Conservation (phyloP, 352 stramenopile species). For the Pythium sukuiense region DNA sequence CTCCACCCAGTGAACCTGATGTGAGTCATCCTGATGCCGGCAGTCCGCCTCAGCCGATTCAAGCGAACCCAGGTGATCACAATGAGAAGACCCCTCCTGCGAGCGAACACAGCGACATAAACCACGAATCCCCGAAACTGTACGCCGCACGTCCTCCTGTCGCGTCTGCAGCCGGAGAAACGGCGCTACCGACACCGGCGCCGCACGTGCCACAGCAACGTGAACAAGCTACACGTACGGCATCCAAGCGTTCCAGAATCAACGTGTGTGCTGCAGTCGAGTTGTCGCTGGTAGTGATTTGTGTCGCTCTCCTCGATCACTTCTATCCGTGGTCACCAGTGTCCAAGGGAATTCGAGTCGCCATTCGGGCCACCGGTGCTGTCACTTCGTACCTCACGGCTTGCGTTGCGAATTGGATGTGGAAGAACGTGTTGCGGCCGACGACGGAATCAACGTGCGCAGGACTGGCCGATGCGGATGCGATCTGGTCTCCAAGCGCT, state of each 20-base stretch:
- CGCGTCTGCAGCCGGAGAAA: not conserved
- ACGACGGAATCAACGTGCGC: not conserved
- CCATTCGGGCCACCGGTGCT: not conserved
- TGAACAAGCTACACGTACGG: not conserved
- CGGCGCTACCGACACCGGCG: not conserved
- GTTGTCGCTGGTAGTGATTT: not conserved
- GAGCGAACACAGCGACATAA: not conserved
- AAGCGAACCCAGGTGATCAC: not conserved
- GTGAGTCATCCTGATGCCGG: not conserved
- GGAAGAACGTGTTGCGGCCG: not conserved
- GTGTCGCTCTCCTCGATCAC: not conserved
- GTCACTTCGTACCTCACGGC: not conserved
- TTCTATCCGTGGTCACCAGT: conserved; percentile 14
- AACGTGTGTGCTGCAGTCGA: not conserved
- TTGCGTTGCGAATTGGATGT: not conserved
- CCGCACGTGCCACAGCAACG: not conserved
- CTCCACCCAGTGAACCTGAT: not conserved
- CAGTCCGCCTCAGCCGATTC: not conserved
- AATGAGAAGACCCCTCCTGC: not conserved
- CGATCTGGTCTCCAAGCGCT: not conserved
- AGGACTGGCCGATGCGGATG: conserved; percentile 1
- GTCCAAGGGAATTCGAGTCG: conserved; percentile 13
- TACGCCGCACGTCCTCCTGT: not conserved
- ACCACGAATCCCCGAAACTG: not conserved
- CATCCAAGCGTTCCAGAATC: not conserved